Conservation (phyloP, 225 moss, liverwort and hornwort genomes). For the Anthoceros angustus region DNA sequence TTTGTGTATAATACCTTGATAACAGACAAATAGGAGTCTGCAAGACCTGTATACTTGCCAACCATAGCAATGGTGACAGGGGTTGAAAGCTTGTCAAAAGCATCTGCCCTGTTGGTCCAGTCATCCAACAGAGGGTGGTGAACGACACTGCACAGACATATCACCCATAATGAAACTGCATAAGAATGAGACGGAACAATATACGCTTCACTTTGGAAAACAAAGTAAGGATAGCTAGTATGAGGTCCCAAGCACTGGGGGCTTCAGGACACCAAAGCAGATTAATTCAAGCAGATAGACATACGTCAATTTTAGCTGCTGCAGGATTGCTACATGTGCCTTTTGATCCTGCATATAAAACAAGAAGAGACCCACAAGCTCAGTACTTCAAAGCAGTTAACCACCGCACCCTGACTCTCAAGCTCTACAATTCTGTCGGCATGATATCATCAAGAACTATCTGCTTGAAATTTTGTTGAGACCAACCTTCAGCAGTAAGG, state of each 20-base stretch:
- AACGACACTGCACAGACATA: conserved; percentile 14
- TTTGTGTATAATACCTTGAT: conserved; percentile 37
- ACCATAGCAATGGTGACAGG: conserved; percentile 86
- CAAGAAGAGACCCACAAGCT: background rate
- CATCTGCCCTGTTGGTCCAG: conserved; percentile 29
- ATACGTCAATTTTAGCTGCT: background rate
- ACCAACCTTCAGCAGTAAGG: conserved; percentile 64
- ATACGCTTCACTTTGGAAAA: too few relatives aligned
- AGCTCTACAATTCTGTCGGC: background rate
- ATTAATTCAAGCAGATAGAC: background rate
- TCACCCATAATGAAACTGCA: too few relatives aligned
- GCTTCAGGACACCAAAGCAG: background rate
- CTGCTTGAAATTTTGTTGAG: conserved; percentile 20
- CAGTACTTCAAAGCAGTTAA: too few relatives aligned
- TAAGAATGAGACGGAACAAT: too few relatives aligned
- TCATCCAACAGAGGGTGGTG: conserved; percentile 21
- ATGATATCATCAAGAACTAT: conserved; percentile 8
- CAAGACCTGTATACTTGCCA: conserved; percentile 84
- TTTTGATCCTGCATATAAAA: background rate
- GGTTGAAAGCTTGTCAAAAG: conserved; percentile 18
- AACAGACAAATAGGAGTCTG: conserved; percentile 88
- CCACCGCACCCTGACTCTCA: background rate
- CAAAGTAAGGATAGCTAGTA: background rate
- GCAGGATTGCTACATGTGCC: background rate
- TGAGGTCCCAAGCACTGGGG: background rate